Evolutionary conservation across 805 yeast genomes (phyloP).

Genomic region (Lipomyces japonicus): DNA sequence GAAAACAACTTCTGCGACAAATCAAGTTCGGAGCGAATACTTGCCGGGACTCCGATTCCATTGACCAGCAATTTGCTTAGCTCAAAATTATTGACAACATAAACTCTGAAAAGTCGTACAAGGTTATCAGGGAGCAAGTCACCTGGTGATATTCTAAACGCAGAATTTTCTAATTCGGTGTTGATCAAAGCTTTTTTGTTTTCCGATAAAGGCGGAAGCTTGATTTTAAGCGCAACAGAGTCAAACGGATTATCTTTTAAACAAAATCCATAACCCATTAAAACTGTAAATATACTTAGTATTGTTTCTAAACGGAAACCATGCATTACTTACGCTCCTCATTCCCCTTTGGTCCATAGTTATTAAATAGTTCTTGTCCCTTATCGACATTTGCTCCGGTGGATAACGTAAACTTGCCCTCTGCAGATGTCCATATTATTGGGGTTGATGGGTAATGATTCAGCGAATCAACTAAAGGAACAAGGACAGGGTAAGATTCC

Average conservation of each 20-base stretch:
- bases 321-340: conserved; percentile 48
- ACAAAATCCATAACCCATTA: conserved; percentile 80
- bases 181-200: background rate
- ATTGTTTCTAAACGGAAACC: background rate
- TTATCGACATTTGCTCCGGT: conserved; percentile 23
- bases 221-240: conserved; percentile 57
- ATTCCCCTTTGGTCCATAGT: conserved; percentile 85
- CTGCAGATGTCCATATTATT: conserved; percentile 56
- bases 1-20: conserved; percentile 6
- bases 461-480: conserved; percentile 74
- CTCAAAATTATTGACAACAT: conserved; percentile 13
- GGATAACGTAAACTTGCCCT: conserved; percentile 43
- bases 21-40: conserved; percentile 11
- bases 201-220: background rate
- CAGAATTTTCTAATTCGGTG: background rate
- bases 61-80: background rate
- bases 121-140: conserved; percentile 11
- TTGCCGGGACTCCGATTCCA: background rate
- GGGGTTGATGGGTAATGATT: conserved; percentile 63
- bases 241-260: conserved; percentile 51
- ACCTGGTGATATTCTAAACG: conserved; percentile 6
- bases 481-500: conserved; percentile 53
- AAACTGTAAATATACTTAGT: conserved; percentile 35
- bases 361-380: conserved; percentile 62
- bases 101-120: conserved; percentile 5